These are phyloP conservation scores for Podospora bellae-mahoneyi DNA, from an alignment of 495 filamentous ascomycete species.

Conservation along the genomic window DNA sequence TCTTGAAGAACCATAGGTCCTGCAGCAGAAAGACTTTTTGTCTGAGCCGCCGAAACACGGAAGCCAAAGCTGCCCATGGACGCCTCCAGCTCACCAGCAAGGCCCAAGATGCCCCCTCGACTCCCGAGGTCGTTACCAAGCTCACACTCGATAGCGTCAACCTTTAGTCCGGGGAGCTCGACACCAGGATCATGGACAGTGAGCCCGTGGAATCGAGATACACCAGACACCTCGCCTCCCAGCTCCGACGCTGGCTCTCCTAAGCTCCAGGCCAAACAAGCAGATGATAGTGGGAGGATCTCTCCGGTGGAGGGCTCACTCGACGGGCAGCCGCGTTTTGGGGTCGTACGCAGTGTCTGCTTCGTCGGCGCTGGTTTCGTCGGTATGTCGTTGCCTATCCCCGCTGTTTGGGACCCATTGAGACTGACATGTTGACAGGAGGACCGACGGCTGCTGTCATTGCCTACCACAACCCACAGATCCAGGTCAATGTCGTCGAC, in stretches of 20 bases:
- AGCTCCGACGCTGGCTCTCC: constrained; percentile 27
- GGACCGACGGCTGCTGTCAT: constrained; percentile 75
- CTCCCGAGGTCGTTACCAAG: constrained; percentile 26
- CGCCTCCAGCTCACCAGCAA: not conserved
- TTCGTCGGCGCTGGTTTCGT: constrained; percentile 36
- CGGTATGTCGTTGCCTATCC: constrained; percentile 16
- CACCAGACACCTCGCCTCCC: constrained; percentile 28
- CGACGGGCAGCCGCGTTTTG: not conserved
- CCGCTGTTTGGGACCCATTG: not conserved
- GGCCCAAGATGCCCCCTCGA: constrained; percentile 7
- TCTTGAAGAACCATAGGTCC: not conserved
- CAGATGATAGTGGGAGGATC: constrained; percentile 9
- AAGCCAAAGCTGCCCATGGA: constrained; percentile 15
- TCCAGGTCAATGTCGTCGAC: constrained; percentile 71
- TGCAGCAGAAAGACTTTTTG: not conserved
- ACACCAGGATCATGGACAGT: constrained; percentile 26
- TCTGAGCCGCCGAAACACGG: not conserved
- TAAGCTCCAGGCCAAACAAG: constrained; percentile 19
- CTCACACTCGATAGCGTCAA: constrained; percentile 27
- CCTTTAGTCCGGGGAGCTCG: constrained; percentile 23
- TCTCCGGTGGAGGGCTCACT: constrained; percentile 13
- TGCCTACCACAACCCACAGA: constrained; percentile 64
- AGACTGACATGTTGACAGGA: constrained; percentile 41
- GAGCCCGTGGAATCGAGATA: constrained; percentile 21
- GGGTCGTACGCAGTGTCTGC: constrained; percentile 46